Percentiles rank a stretch among this genome's conserved stretches.
phyloP scores from a whole-genome alignment of 1,139 yeast species.

The Nadsonia starkeyi-henricii region DNA sequence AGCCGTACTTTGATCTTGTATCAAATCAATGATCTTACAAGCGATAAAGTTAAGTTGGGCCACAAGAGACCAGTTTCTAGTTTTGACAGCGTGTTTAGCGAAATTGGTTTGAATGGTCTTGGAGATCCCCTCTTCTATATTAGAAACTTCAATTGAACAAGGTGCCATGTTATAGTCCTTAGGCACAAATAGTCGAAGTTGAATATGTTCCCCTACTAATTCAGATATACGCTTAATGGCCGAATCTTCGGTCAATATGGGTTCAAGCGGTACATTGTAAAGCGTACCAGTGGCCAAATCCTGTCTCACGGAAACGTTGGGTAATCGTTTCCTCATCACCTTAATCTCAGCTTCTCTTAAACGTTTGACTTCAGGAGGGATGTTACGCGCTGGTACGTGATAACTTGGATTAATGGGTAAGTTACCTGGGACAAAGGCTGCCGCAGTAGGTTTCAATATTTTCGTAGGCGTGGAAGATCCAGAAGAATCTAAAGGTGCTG shows the following conservation, averaged over 20 bases:
- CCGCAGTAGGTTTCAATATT: neutral
- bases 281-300: neutral
- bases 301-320: neutral
- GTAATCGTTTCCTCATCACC: neutral
- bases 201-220: neutral
- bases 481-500: slow-evolving; percentile 1
- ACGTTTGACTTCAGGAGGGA: neutral
- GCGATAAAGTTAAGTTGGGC: neutral
- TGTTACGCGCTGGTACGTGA: neutral
- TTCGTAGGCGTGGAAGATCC: neutral
- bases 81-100: neutral
- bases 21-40: neutral
- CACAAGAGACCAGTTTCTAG: neutral
- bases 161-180: neutral
- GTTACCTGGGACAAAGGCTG: neutral
- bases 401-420: neutral
- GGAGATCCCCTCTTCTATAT: neutral
- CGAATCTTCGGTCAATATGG: neutral
- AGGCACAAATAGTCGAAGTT: neutral
- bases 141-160: neutral
- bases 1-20: neutral
- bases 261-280: neutral
- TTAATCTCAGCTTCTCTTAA: neutral
- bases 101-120: neutral
- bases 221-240: neutral